phyloP scores from a whole-genome alignment of 208 protist genomes.

The Acanthamoeba triangularis region DNA sequence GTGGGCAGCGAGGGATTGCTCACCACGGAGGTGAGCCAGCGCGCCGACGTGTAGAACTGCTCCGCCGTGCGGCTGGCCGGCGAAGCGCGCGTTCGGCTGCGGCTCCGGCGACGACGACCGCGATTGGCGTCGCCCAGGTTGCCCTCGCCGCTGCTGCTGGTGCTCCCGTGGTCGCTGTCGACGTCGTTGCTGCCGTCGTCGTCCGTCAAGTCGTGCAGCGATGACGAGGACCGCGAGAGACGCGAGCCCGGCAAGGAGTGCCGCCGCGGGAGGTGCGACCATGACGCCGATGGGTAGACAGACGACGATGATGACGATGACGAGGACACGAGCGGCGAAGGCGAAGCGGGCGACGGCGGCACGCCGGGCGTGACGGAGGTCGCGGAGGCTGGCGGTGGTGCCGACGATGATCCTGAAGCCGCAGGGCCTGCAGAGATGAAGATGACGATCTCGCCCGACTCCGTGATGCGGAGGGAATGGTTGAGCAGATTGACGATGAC shows the following conservation, averaged over 20 bases:
- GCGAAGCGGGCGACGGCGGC: too few species aligned
- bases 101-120: background rate
- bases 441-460: constrained; percentile 37
- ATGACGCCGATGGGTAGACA: background rate
- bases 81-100: background rate
- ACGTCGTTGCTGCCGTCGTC: background rate
- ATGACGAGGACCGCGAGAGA: background rate
- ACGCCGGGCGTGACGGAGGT: too few species aligned
- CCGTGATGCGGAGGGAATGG: background rate
- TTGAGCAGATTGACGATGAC: constrained; percentile 9
- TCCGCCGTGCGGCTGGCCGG: background rate
- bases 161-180: background rate
- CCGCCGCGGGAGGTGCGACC: background rate
- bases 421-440: background rate
- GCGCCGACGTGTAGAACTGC: background rate
- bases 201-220: background rate
- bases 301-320: background rate
- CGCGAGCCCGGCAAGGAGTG: constrained; percentile 4
- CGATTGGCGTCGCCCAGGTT: background rate
- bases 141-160: background rate
- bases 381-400: background rate
- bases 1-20: background rate
- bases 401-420: background rate
- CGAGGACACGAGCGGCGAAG: background rate
- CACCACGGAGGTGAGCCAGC: background rate